Percentiles rank a stretch among this genome's conserved stretches.
These are phyloP conservation scores for Mycena rosella DNA, from an alignment of 768 basidiomycete genomes.

Conservation along the genomic window DNA sequence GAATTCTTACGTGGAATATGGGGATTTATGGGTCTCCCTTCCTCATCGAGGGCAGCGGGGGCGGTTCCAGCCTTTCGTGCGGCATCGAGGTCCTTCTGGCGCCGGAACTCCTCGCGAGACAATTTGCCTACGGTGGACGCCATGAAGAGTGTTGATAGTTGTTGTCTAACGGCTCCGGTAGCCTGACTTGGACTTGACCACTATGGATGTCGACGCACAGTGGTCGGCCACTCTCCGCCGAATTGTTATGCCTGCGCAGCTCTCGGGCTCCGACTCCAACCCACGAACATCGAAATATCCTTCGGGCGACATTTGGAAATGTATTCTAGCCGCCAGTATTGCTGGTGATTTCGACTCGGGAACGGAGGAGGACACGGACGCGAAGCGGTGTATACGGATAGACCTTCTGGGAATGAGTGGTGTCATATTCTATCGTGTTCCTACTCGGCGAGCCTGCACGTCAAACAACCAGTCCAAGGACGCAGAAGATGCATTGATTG, in stretches of 20 bases:
- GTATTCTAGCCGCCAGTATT: slow-evolving; percentile 12
- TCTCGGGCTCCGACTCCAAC: not conserved
- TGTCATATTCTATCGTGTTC: slow-evolving; percentile 16
- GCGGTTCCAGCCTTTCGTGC: slow-evolving; percentile 99
- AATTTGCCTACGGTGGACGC: slow-evolving; percentile 75
- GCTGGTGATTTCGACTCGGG: slow-evolving; percentile 1
- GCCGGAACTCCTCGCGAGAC: slow-evolving; percentile 93
- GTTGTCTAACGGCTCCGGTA: not conserved
- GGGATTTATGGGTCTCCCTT: slow-evolving; percentile 96
- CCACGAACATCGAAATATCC: slow-evolving; percentile 9
- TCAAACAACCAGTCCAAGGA: not conserved
- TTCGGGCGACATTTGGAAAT: slow-evolving; percentile 14
- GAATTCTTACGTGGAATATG: slow-evolving; percentile 91
- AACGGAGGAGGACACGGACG: slow-evolving; percentile 6
- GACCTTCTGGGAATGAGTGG: slow-evolving; percentile 12
- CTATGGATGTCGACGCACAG: slow-evolving; percentile 8
- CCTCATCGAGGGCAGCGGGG: slow-evolving; percentile 94
- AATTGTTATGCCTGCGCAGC: slow-evolving; percentile 8
- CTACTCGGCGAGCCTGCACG: not conserved
- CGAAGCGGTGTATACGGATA: slow-evolving; percentile 13
- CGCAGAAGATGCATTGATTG: not conserved
- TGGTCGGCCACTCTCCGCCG: slow-evolving; percentile 12
- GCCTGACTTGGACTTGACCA: not conserved
- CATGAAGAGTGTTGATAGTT: slow-evolving; percentile 30
- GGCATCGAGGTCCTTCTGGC: slow-evolving; percentile 97